Conservation (phyloP, 257 asterid genomes). For the Knoxia roxburghii region DNA sequence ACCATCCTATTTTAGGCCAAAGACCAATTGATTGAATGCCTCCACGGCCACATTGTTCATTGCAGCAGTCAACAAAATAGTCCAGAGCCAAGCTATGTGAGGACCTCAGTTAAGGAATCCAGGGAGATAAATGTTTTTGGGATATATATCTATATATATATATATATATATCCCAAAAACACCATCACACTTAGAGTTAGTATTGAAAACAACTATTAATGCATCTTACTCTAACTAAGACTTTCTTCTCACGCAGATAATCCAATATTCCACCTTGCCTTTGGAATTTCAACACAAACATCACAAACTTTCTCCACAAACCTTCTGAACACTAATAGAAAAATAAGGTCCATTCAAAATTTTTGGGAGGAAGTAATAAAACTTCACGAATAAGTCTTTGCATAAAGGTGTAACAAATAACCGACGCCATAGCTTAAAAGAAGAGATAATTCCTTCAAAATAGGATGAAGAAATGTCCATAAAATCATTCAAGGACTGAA, state of each 20-base stretch:
- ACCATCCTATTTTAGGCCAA: not conserved
- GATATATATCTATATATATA: no score
- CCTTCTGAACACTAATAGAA: not conserved
- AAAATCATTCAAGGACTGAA: no score
- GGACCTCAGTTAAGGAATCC: not conserved
- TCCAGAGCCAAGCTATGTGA: not conserved
- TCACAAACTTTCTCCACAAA: not conserved
- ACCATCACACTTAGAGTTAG: not conserved
- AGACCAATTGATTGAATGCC: not conserved
- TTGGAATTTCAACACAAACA: not conserved
- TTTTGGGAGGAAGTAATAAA: no score
- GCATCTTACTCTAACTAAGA: not conserved
- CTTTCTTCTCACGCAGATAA: not conserved
- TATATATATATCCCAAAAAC: no score
- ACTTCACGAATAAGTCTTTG: not conserved
- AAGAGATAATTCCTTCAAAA: not conserved
- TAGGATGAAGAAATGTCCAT: not conserved
- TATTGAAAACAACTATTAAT: not conserved
- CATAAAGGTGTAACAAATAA: not conserved
- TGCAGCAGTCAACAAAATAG: not conserved
- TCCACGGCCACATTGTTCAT: not conserved
- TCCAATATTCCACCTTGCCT: not conserved
- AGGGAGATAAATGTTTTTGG: not conserved
- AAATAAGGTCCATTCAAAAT: not conserved
- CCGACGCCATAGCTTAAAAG: not conserved